Evolutionary conservation across 345 rosid genomes (phyloP), one percentile per base, ranked within the genome.

Genomic region (Salix suchowensis): DNA sequence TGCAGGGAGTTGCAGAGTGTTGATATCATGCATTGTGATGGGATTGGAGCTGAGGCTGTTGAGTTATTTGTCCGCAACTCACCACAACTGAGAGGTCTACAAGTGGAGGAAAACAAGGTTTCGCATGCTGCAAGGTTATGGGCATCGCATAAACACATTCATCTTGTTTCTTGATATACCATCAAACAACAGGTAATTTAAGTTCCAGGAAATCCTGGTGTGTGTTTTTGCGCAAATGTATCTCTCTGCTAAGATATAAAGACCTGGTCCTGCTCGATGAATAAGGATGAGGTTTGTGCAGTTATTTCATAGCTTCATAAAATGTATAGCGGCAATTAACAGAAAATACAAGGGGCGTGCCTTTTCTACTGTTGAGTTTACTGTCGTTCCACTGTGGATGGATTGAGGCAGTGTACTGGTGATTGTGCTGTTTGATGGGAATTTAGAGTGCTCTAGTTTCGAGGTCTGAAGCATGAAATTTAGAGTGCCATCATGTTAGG

Each of bases 61-160:
- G 93, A 94, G 78, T 58, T 32, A 21, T 82, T 90, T 62, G 68
- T 92, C 46, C 30, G 81, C 69, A 89, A 87, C 32, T 87, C 89
- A 1, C 84, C 80, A 1, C 74, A 69, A 66, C 69, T 94, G 83
- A 89, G 76, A 83, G 65, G 71, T 54, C 21, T 94, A n/a, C 84
- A 75, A 74, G 89, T 92, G 8, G 98, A 91, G 72, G 90, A 87
- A 72, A 80, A 65, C 74, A 90, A 89, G 89, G 69, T 89, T 74
- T 86, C 94, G 1, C 86, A 86, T 44, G 86, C 14, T 67, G 85
- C 86, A 7, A 83, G 80, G 75, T 81, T 30, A 32, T 76, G 81
- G 88, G 89, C 87, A 2, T 70, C 79, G 1, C 71, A 70, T 48
- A 91, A 85, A 77, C 77, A 77, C 52, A 84, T 91, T 16, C 87